These are phyloP conservation scores for Parasitella parasitica DNA, from an alignment of 371 early-diverging fungal genomes.

Conservation along the genomic window DNA sequence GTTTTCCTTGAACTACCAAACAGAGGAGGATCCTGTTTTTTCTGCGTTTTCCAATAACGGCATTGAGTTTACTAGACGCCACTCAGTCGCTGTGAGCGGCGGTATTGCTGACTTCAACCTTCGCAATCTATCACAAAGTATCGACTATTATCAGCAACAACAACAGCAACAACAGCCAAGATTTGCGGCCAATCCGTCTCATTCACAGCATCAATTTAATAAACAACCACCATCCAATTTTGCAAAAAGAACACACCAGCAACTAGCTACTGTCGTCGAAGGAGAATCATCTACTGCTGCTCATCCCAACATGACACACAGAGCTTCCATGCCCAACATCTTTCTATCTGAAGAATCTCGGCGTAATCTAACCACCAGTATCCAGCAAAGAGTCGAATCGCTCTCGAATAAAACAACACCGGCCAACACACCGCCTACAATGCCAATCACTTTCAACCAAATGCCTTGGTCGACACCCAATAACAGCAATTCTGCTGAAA, in stretches of 20 bases:
- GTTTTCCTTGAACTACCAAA: not conserved
- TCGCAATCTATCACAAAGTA: not conserved
- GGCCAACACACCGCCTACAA: constrained; percentile 7
- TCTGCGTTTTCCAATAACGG: not conserved
- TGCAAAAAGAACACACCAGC: not conserved
- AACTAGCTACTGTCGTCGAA: constrained; percentile 12
- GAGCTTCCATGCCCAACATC: constrained; percentile 28
- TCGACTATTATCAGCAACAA: not conserved
- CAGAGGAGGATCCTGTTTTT: not conserved
- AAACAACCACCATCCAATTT: not conserved
- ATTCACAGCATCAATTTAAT: not conserved
- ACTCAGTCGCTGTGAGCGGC: constrained; percentile 19
- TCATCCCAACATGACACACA: constrained; percentile 9
- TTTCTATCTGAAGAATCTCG: constrained; percentile 5
- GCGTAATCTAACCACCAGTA: not conserved
- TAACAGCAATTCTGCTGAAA: not conserved
- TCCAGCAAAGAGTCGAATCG: not conserved
- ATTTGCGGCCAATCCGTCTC: not conserved
- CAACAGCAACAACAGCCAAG: not conserved
- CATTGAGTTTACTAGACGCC: constrained; percentile 12
- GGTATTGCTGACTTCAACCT: constrained; percentile 6
- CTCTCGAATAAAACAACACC: constrained; percentile 9
- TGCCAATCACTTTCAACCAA: constrained; percentile 9
- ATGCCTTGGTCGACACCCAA: constrained; percentile 17
- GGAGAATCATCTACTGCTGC: not conserved